These are phyloP conservation scores for Nowakowskiella sp. DNA, from an alignment of 192 early-diverging fungal species.

Conservation along the genomic window DNA sequence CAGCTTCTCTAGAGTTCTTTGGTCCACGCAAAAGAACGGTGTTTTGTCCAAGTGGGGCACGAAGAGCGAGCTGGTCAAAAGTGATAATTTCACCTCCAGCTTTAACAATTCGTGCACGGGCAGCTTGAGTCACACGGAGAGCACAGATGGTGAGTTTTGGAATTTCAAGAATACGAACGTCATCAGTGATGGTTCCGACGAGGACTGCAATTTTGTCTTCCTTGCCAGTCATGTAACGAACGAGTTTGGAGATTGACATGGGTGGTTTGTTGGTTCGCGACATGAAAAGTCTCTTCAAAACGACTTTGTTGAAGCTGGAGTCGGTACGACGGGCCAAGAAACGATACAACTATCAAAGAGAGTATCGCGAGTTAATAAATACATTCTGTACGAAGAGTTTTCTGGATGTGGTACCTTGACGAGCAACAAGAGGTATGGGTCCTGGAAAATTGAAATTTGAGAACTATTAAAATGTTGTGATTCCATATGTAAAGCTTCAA, in stretches of 20 bases:
- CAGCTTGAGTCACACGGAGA: slow-evolving; percentile 90
- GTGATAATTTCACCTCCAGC: slow-evolving; percentile 98
- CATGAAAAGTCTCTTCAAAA: slow-evolving; percentile 98
- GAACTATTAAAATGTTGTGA: not conserved
- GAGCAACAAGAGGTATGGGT: slow-evolving; percentile 96
- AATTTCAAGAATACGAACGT: slow-evolving; percentile 80
- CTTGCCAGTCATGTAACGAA: slow-evolving; percentile 64
- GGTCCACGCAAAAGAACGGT: slow-evolving; percentile 92
- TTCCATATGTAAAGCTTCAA: not conserved
- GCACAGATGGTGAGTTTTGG: slow-evolving; percentile 96
- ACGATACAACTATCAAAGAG: slow-evolving; percentile 74
- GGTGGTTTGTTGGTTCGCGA: slow-evolving; percentile 96
- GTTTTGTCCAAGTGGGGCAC: slow-evolving; percentile 94
- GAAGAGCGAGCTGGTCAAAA: slow-evolving; percentile 97
- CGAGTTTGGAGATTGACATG: slow-evolving; percentile 84
- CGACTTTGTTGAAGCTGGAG: slow-evolving; percentile 97
- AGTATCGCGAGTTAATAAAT: not conserved
- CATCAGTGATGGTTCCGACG: slow-evolving; percentile 96
- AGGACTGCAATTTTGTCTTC: slow-evolving; percentile 89
- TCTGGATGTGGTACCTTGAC: slow-evolving; percentile 67
- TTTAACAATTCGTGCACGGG: slow-evolving; percentile 94
- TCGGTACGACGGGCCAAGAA: slow-evolving; percentile 99
- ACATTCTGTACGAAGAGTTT: not conserved
- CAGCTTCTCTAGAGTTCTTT: slow-evolving; percentile 90
- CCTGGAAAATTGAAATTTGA: slow-evolving; percentile 26